A percentile compares a stretch with the other conserved stretches of the same genome.
phyloP scores from a whole-genome alignment of 2,329 filamentous ascomycete species.

The Massarina eburnea region DNA sequence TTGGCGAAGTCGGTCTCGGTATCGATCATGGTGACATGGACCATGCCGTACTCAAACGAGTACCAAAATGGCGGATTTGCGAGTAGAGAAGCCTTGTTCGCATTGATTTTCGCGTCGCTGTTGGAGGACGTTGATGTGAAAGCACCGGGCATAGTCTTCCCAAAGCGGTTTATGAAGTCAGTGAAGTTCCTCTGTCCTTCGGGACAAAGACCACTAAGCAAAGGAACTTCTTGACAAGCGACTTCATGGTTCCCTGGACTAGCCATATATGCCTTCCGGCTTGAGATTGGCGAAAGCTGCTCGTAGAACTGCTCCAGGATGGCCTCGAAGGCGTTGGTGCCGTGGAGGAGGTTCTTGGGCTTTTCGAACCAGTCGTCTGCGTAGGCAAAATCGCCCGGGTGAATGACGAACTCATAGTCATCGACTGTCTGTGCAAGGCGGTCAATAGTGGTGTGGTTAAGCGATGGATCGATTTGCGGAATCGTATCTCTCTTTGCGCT shows the following conservation, averaged over 20 bases:
- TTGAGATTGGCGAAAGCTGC: conserved; percentile 57
- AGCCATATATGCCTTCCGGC: conserved; percentile 59
- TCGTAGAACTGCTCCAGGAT: conserved; percentile 61
- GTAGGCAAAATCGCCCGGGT: conserved; percentile 60
- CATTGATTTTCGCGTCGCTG: conserved; percentile 45
- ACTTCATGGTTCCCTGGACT: conserved; percentile 61
- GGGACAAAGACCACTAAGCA: conserved; percentile 46
- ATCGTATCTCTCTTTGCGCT: conserved; percentile 51
- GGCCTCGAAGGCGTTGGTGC: conserved; percentile 56
- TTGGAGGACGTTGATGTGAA: conserved; percentile 52
- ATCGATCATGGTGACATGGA: conserved; percentile 57
- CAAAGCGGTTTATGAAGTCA: conserved; percentile 57
- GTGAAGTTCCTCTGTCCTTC: conserved; percentile 60
- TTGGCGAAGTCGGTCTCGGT: conserved; percentile 59
- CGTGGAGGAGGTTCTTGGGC: conserved; percentile 50
- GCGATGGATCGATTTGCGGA: conserved; percentile 52
- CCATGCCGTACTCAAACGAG: conserved; percentile 62
- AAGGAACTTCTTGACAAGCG: conserved; percentile 39
- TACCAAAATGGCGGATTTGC: conserved; percentile 61
- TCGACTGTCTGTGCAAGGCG: conserved; percentile 55
- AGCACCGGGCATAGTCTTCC: conserved; percentile 51
- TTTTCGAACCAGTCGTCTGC: conserved; percentile 59
- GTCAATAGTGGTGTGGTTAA: conserved; percentile 58
- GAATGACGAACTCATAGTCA: conserved; percentile 59
- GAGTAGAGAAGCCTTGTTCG: conserved; percentile 50